phyloP scores from a whole-genome alignment of 495 filamentous ascomycete species.

The Aspergillus biplanus region DNA sequence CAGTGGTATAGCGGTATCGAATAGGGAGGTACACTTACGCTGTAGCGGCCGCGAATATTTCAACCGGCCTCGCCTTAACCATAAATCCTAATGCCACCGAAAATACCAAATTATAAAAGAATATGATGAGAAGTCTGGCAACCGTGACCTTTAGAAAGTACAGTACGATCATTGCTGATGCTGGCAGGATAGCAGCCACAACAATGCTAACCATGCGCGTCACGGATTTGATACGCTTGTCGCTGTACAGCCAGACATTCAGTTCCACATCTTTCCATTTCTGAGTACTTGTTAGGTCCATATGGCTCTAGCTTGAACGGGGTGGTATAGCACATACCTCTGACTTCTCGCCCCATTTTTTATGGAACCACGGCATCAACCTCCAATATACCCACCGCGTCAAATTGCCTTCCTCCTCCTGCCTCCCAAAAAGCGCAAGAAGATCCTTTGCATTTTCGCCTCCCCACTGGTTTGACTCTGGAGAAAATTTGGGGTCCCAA shows the following conservation, averaged over 20 bases:
- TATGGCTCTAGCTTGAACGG: no score
- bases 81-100: conserved; percentile 30
- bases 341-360: not conserved
- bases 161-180: conserved; percentile 34
- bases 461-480: not conserved
- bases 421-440: not conserved
- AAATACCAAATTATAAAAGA: conserved; percentile 36
- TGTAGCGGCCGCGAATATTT: conserved; percentile 39
- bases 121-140: conserved; percentile 32
- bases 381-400: not conserved
- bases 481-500: not conserved
- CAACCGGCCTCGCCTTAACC: conserved; percentile 31
- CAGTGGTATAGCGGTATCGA: not conserved
- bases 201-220: conserved; percentile 29
- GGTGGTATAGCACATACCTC: not conserved
- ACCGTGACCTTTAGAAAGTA: conserved; percentile 31
- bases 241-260: not conserved
- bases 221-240: conserved; percentile 11
- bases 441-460: not conserved
- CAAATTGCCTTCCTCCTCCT: not conserved
- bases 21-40: conserved; percentile 22
- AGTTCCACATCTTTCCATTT: not conserved
- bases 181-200: conserved; percentile 33
- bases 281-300: no score
- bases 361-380: conserved; percentile 1